phyloP scores from a whole-genome alignment of 2,329 filamentous ascomycete genomes.

The Aureobasidium pullulans region DNA sequence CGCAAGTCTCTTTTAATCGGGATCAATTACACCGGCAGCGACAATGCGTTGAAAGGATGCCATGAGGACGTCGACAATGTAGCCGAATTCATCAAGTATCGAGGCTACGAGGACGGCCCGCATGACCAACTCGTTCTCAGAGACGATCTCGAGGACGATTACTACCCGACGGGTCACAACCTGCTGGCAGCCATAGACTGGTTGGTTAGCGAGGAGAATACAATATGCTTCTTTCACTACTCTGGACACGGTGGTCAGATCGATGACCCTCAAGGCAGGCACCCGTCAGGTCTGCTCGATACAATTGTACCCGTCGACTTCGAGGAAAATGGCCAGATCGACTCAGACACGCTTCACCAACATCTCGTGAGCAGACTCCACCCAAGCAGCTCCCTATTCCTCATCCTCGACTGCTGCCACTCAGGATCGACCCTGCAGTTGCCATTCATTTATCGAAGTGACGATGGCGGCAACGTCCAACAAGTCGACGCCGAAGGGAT shows the following conservation, averaged over 20 bases:
- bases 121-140: slow-evolving; percentile 39
- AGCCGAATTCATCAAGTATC: slow-evolving; percentile 37
- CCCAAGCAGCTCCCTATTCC: slow-evolving; percentile 44
- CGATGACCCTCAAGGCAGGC: slow-evolving; percentile 30
- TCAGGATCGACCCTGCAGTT: slow-evolving; percentile 53
- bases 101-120: slow-evolving; percentile 36
- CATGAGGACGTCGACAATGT: slow-evolving; percentile 45
- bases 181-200: slow-evolving; percentile 48
- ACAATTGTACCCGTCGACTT: slow-evolving; percentile 11
- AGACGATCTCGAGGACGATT: slow-evolving; percentile 30
- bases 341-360: slow-evolving; percentile 45
- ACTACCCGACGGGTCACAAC: slow-evolving; percentile 28
- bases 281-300: slow-evolving; percentile 20
- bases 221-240: slow-evolving; percentile 50
- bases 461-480: slow-evolving; percentile 49
- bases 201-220: slow-evolving; percentile 48
- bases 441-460: slow-evolving; percentile 51
- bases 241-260: slow-evolving; percentile 53
- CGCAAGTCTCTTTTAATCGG: slow-evolving; percentile 47
- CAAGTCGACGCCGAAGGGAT: slow-evolving; percentile 49
- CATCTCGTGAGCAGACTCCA: slow-evolving; percentile 46
- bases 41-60: slow-evolving; percentile 41
- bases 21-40: slow-evolving; percentile 43
- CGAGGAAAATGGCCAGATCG: slow-evolving; percentile 43
- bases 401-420: slow-evolving; percentile 57